These are phyloP conservation scores for Phytophthora citricola DNA, from an alignment of 352 stramenopile species.

Conservation along the genomic window DNA sequence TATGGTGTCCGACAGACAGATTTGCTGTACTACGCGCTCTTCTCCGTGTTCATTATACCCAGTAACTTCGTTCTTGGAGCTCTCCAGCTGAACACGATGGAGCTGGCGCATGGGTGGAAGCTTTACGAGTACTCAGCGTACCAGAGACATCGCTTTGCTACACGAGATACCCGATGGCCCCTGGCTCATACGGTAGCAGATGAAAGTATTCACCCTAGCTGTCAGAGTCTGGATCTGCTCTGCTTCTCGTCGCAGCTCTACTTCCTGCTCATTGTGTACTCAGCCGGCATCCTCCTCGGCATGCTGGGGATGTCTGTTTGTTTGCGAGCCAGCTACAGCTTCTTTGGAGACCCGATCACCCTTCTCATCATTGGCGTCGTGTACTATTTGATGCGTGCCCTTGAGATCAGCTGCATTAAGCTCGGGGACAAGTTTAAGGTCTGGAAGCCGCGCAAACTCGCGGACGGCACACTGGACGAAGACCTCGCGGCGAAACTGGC, in stretches of 20 bases:
- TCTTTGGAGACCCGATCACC: conserved; percentile 93
- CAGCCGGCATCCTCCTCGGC: conserved; percentile 89
- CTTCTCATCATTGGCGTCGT: conserved; percentile 91
- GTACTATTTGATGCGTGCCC: conserved; percentile 69
- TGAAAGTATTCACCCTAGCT: conserved; percentile 92
- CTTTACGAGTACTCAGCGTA: conserved; percentile 98
- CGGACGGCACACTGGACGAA: conserved; percentile 95
- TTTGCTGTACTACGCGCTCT: conserved; percentile 95
- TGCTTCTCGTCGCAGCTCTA: conserved; percentile 96
- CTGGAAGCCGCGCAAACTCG: conserved; percentile 92
- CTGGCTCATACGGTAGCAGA: conserved; percentile 81
- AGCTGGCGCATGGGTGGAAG: conserved; percentile 97
- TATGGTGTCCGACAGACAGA: conserved; percentile 95
- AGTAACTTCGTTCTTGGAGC: conserved; percentile 94
- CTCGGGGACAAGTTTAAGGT: conserved; percentile 86
- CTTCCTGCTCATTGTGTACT: conserved; percentile 89
- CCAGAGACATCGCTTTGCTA: conserved; percentile 95
- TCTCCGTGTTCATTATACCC: conserved; percentile 95
- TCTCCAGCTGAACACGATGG: conserved; percentile 96
- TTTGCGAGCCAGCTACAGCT: conserved; percentile 92
- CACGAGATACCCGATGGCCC: conserved; percentile 94
- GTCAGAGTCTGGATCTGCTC: conserved; percentile 95
- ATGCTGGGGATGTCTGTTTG: conserved; percentile 95
- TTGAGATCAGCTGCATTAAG: conserved; percentile 65
- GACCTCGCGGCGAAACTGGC: conserved; percentile 95